These are phyloP conservation scores for Trametes elegans DNA, from an alignment of 768 basidiomycete genomes.

Conservation along the genomic window DNA sequence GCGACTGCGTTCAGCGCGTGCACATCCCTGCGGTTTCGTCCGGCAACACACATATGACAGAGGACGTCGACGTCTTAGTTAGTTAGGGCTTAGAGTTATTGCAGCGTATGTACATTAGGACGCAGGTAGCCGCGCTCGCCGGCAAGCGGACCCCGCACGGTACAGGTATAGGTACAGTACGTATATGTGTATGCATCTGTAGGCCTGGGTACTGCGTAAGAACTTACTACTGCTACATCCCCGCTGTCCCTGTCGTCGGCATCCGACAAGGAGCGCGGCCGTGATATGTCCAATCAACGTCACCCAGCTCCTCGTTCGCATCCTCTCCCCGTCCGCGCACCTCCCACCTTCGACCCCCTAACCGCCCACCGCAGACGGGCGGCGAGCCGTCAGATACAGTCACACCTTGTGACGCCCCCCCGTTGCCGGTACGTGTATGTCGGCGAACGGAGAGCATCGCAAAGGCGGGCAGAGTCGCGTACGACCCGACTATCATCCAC, in stretches of 20 bases:
- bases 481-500: not conserved
- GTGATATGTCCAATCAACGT: not conserved
- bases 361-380: no score
- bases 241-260: not conserved
- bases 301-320: not conserved
- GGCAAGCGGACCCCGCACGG: not conserved
- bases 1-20: not conserved
- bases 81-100: no score
- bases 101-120: slow-evolving; percentile 4
- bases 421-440: no score
- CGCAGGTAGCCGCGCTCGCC: not conserved
- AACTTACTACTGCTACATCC: not conserved
- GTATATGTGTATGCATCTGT: slow-evolving; percentile 1
- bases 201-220: not conserved
- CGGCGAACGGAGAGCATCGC: not conserved
- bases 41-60: no score
- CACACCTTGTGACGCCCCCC: no score
- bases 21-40: no score
- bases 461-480: not conserved
- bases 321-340: not conserved
- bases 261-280: not conserved
- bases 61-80: no score
- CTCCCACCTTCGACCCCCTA: not conserved
- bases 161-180: slow-evolving; percentile 13
- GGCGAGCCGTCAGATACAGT: no score